Evolutionary conservation across 2,329 filamentous ascomycete genomes (phyloP), one percentile per base, ranked within the genome.

Genomic region (Colletotrichum sp.): DNA sequence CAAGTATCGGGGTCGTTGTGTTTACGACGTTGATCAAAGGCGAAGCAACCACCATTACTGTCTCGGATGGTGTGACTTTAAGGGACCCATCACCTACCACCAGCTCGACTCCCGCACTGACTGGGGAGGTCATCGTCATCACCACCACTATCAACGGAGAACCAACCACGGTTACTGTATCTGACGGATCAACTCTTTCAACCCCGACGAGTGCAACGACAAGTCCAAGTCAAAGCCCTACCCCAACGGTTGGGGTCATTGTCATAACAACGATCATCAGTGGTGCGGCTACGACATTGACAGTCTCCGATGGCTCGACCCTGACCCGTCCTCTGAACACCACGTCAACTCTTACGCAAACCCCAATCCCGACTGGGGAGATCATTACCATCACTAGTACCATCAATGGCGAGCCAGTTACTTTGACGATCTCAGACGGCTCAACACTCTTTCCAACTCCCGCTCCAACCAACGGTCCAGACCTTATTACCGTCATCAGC

Each of bases 401-500:
- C 12, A 16, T 28, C 4, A 52, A 59, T 15, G 71, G 67, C 5
- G 24, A 15, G 4, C 24, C 32, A 7, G 39, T 48, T 4, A 60
- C 60, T 5, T 48, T 32, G 57, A 74, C 71, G 2, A 18, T 65
- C 5, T 64, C 48, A 8, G 67, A 48, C 4, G 39, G 13, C 18
- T 39, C 30, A 26, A 68, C n/a, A 2, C 28, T 52, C 7, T 16
- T 24, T 10, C 36, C 48, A 5, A 32, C 30, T 6, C n/a, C 68
- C 8, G 24, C 9, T 7, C 6, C n/a, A 4, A 48, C 10, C 43
- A n/a, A 4, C n/a, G 43, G 10, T 7, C n/a, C 18, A 2, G 48
- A 24, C 3, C 8, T 60, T 7, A 7, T 71, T 10, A 73, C 55
- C 5, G 26, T 73, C 21, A 30, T 75, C 24, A 73, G 68, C 5